These are phyloP conservation scores for Thraustochytrium striatum DNA, from an alignment of 352 stramenopile genomes.

Conservation along the genomic window DNA sequence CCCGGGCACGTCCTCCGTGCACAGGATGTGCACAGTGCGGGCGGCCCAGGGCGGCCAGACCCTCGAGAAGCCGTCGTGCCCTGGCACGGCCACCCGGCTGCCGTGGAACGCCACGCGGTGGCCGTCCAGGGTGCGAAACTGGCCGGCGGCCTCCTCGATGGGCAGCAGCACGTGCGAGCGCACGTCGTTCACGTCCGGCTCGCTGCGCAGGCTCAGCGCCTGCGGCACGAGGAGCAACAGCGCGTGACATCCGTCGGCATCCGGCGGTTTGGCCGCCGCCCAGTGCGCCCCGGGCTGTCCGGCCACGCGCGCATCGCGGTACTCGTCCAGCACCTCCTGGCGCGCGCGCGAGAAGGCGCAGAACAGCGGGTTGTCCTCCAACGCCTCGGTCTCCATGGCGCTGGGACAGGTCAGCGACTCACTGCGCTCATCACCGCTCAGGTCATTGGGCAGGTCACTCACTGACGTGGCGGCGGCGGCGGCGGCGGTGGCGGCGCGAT, in stretches of 20 bases:
- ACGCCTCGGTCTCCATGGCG: constrained; percentile 33
- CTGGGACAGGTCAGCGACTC: no score
- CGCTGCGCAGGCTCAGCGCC: background rate
- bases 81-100: constrained; percentile 10
- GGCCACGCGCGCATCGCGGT: background rate
- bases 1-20: background rate
- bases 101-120: constrained; percentile 7
- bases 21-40: constrained; percentile 7
- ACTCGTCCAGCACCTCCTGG: constrained; percentile 1
- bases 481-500: no score
- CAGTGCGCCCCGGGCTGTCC: background rate
- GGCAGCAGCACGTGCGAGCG: constrained; percentile 23
- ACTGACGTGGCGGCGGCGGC: no score
- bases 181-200: background rate
- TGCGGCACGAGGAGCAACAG: constrained; percentile 17
- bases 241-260: background rate
- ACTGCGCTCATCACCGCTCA: no score
- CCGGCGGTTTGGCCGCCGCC: background rate
- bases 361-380: constrained; percentile 28
- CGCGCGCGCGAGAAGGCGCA: background rate
- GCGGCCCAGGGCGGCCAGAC: background rate
- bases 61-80: background rate
- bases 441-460: no score
- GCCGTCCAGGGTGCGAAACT: constrained; percentile 37
- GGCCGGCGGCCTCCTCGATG: background rate